phyloP scores from a whole-genome alignment of 495 filamentous ascomycete species.

The Xylaria palmicola region DNA sequence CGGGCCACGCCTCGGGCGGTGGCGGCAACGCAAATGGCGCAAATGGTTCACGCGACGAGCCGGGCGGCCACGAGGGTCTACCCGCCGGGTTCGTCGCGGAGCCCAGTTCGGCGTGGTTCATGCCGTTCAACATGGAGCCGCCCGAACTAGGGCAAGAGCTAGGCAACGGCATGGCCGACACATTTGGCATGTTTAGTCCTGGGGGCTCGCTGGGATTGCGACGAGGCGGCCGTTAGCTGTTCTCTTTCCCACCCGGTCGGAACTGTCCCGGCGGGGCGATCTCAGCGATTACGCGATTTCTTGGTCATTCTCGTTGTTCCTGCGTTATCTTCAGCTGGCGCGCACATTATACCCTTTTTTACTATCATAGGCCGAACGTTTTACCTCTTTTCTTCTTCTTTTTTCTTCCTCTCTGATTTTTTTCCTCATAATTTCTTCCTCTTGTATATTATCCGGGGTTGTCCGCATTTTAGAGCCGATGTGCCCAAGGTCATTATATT shows the following conservation, averaged over 20 bases:
- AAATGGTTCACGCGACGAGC: conserved; percentile 42
- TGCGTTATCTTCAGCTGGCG: conserved; percentile 8
- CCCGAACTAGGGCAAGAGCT: conserved; percentile 57
- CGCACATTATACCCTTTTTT: conserved; percentile 15
- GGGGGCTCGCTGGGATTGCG: conserved; percentile 26
- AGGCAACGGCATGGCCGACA: conserved; percentile 37
- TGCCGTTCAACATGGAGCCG: conserved; percentile 90
- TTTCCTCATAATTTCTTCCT: too few relatives aligned
- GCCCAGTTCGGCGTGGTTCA: conserved; percentile 82
- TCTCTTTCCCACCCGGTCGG: too few relatives aligned
- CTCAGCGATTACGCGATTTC: too few relatives aligned
- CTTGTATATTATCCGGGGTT: conserved; percentile 8
- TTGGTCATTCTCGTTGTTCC: background rate
- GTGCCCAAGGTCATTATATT: background rate
- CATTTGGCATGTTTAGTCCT: conserved; percentile 42
- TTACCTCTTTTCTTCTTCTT: background rate
- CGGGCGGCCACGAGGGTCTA: conserved; percentile 20
- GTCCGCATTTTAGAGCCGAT: conserved; percentile 16
- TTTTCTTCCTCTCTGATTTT: background rate
- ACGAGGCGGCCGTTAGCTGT: conserved; percentile 25
- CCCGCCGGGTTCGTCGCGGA: conserved; percentile 36
- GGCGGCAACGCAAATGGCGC: conserved; percentile 58
- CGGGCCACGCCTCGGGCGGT: conserved; percentile 42
- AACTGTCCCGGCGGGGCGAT: too few relatives aligned
- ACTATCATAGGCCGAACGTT: background rate